phyloP scores from a whole-genome alignment of 2,329 filamentous ascomycete species.

The Chaetomium sp. region DNA sequence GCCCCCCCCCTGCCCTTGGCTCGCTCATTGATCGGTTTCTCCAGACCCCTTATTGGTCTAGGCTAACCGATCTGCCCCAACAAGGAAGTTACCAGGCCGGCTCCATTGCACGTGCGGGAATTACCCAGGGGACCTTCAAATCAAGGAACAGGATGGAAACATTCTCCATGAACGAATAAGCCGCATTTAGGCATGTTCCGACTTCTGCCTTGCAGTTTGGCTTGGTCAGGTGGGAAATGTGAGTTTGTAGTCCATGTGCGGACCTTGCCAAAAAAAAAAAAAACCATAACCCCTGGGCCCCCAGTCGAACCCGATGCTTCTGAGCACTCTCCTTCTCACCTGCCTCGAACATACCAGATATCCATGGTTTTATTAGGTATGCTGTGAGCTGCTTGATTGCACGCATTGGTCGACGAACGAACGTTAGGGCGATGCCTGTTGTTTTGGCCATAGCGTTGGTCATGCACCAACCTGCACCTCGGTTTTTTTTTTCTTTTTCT shows the following conservation, averaged over 20 bases:
- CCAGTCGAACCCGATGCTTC: neutral
- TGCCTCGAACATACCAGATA: conserved; percentile 7
- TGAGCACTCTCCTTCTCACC: neutral
- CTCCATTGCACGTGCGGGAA: neutral
- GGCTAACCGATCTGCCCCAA: conserved; percentile 14
- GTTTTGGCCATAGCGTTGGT: neutral
- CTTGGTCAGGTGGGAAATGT: neutral
- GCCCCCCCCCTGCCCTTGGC: neutral
- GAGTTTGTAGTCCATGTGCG: neutral
- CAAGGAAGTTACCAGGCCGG: conserved; percentile 1
- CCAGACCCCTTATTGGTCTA: neutral
- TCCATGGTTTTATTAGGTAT: neutral
- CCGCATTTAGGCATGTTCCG: neutral
- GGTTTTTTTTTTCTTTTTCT: too few relatives aligned
- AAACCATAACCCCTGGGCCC: too few relatives aligned
- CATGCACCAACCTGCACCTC: too few relatives aligned
- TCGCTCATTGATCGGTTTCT: neutral
- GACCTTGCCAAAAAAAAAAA: neutral
- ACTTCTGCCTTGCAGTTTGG: conserved; percentile 4
- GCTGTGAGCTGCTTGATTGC: neutral
- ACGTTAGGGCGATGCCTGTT: neutral
- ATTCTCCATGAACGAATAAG: neutral
- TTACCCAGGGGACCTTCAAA: neutral
- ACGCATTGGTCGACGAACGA: too few relatives aligned
- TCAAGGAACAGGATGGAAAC: conserved; percentile 8